phyloP scores from a whole-genome alignment of 2,329 filamentous ascomycete species.

The Huntiella decipiens region DNA sequence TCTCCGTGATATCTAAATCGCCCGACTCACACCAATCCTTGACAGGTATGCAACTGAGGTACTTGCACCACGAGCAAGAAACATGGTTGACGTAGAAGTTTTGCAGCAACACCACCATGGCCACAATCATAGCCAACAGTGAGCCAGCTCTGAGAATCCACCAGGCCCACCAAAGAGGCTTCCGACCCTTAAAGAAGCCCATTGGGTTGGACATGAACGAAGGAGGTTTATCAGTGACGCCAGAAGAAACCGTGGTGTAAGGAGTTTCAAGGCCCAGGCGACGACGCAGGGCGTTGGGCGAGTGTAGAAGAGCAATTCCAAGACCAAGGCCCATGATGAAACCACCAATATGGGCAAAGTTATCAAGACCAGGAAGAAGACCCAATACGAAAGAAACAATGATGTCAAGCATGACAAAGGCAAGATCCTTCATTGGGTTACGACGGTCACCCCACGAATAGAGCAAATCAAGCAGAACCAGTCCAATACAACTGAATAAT shows the following conservation, averaged over 20 bases:
- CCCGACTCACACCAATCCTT: conserved; percentile 47
- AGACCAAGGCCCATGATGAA: conserved; percentile 82
- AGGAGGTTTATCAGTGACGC: conserved; percentile 27
- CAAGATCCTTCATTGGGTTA: conserved; percentile 63
- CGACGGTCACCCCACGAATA: conserved; percentile 77
- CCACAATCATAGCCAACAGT: conserved; percentile 61
- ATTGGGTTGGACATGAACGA: conserved; percentile 44
- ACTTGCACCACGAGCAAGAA: conserved; percentile 83
- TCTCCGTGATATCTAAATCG: conserved; percentile 13
- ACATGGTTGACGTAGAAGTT: conserved; percentile 74
- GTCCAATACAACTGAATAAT: conserved; percentile 78
- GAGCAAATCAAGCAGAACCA: conserved; percentile 72
- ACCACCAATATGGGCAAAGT: conserved; percentile 92
- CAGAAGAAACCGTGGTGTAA: conserved; percentile 47
- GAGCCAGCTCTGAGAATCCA: conserved; percentile 70
- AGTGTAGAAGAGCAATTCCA: conserved; percentile 74
- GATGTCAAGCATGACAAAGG: conserved; percentile 72
- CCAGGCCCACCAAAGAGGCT: conserved; percentile 94
- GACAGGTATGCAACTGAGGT: conserved; percentile 66
- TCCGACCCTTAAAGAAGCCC: conserved; percentile 80
- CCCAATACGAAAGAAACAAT: conserved; percentile 82
- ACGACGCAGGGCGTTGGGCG: conserved; percentile 59
- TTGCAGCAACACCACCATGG: conserved; percentile 69
- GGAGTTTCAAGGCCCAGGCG: conserved; percentile 53
- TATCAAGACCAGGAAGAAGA: conserved; percentile 80